Base-by-base conservation (phyloP, 163 green algal genomes). In the Botryococcus braunii region DNA sequence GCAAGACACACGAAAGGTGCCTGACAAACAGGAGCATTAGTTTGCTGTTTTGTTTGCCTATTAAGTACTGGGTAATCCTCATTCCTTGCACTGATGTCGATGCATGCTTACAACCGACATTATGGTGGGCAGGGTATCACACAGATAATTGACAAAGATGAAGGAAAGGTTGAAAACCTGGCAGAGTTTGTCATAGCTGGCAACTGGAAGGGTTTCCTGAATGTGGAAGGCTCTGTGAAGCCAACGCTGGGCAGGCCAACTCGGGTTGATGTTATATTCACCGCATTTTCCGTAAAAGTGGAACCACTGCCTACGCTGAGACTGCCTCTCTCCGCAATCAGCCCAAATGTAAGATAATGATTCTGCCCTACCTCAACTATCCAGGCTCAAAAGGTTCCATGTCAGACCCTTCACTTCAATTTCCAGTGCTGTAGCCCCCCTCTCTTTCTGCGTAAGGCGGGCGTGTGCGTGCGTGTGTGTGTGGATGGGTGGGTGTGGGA, bases 251-350 rank as follows among this genome's bases (percentile, higher is more conserved):
- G 43, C 43, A 52, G 43, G 43, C 17, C 43, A 52, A 27, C 37
- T 8, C 31, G 67, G 1, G 67, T 73, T 41, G 57, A 73, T 62
- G 67, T 73, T 23, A n/a, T 55, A n/a, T 73, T 73, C 41, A 73
- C 67, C 34, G 57, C 41, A 21, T 73, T 73, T 35, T 25, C 8
- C 29, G 34, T 73, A 1, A 73, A 73, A 35, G 17, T 73, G 3
- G 66, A 55, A 2, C 35, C 35, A 25, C 52, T 71, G 52, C 66
- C 55, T 21, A 7, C 31, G 49, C 61, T 69, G 21, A 62, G 21
- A 8, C 47, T 69, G 23, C 62, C 63, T 3, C 50, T 76, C 0
- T 31, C 25, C 39, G 67, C 32, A 38, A 27, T 25, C 52, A 69
- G 41, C 2, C 65, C 65, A 31, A 69, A 41, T 23, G 64, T 62